phyloP scores from a whole-genome alignment of 2,329 filamentous ascomycete genomes.

The Penicillium sp. region DNA sequence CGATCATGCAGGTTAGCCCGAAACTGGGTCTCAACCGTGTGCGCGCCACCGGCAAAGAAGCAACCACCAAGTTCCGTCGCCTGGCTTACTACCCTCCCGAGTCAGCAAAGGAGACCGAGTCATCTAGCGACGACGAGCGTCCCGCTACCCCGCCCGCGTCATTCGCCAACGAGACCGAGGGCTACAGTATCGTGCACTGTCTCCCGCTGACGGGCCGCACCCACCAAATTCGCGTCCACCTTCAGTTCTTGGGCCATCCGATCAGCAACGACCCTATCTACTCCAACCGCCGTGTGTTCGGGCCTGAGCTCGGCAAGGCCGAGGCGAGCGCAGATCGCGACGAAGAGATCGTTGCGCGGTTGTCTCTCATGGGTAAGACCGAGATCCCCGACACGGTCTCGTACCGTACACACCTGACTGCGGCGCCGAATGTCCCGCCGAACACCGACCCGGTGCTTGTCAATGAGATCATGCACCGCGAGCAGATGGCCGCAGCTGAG shows the following conservation, averaged over 20 bases:
- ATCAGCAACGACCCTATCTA: conserved; percentile 98
- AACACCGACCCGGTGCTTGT: conserved; percentile 32
- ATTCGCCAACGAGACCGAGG: conserved; percentile 46
- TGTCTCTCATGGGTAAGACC: conserved; percentile 86
- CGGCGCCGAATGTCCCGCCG: conserved; percentile 31
- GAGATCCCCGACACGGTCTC: conserved; percentile 83
- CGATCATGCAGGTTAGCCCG: conserved; percentile 85
- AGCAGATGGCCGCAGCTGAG: conserved; percentile 74
- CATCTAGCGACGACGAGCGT: conserved; percentile 16
- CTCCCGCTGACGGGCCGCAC: conserved; percentile 87
- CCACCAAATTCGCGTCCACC: conserved; percentile 86
- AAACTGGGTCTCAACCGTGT: conserved; percentile 91
- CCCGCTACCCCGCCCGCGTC: conserved; percentile 28
- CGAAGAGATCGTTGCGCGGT: conserved; percentile 76
- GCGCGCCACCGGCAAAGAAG: conserved; percentile 82
- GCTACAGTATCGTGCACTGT: conserved; percentile 91
- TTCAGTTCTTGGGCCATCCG: conserved; percentile 88
- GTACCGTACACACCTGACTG: conserved; percentile 55
- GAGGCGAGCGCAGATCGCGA: conserved; percentile 66
- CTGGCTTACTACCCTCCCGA: conserved; percentile 73
- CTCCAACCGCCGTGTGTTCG: conserved; percentile 87
- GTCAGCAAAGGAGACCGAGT: conserved; percentile 19
- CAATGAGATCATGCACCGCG: conserved; percentile 36
- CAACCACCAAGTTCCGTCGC: conserved; percentile 81
- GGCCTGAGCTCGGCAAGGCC: conserved; percentile 61